Conservation (phyloP, 2,329 filamentous ascomycete species). For the Emydomyces testavorans region DNA sequence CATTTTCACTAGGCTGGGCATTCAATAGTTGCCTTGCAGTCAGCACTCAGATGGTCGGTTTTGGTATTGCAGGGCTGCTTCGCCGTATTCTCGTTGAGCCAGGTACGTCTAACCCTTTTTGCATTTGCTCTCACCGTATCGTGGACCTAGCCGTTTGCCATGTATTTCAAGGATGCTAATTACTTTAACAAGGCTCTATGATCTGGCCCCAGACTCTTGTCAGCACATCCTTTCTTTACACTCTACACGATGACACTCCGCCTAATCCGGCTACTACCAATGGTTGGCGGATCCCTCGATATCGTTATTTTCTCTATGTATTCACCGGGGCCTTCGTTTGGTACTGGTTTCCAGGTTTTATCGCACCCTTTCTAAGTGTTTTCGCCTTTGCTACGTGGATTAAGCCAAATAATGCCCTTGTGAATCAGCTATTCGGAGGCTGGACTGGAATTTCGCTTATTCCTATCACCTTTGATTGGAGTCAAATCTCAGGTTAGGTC, state of each 20-base stretch:
- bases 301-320: conserved; percentile 51
- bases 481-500: conserved; percentile 41
- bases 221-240: conserved; percentile 56
- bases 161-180: background rate
- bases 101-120: conserved; percentile 8
- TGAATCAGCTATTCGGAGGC: conserved; percentile 65
- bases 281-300: conserved; percentile 56
- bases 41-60: conserved; percentile 58
- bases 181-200: conserved; percentile 46
- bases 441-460: conserved; percentile 55
- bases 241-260: conserved; percentile 55
- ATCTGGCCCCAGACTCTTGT: conserved; percentile 61
- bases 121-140: background rate
- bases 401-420: conserved; percentile 52
- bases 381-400: conserved; percentile 65
- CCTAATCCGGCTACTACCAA: conserved; percentile 45
- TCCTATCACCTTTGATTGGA: conserved; percentile 68
- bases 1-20: conserved; percentile 29
- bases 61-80: conserved; percentile 58
- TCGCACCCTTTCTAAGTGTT: conserved; percentile 57
- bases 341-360: conserved; percentile 58
- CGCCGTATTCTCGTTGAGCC: conserved; percentile 46
- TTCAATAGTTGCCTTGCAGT: conserved; percentile 58
- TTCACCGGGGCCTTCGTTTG: conserved; percentile 50
- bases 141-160: background rate